These are phyloP conservation scores for Candida ortonii DNA, from an alignment of 805 yeast genomes.

Conservation along the genomic window DNA sequence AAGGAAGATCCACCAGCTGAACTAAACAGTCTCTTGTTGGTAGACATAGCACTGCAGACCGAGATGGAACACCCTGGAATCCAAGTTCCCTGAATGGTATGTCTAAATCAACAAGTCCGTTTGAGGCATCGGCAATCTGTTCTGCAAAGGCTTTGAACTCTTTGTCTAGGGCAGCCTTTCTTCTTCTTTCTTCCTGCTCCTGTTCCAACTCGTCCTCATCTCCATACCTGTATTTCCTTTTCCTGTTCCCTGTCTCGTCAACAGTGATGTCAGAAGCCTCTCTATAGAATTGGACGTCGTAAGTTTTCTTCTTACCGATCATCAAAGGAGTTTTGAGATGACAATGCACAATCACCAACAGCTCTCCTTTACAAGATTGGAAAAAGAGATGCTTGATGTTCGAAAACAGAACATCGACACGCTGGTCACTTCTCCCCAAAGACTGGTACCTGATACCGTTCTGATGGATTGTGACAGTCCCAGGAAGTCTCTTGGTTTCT, in stretches of 20 bases:
- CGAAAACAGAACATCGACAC: constrained; percentile 81
- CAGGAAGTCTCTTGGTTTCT: constrained; percentile 94
- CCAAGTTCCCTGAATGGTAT: constrained; percentile 95
- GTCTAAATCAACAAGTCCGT: constrained; percentile 83
- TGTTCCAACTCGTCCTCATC: constrained; percentile 98
- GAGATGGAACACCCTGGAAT: constrained; percentile 94
- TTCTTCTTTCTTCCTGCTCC: constrained; percentile 95
- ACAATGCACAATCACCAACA: constrained; percentile 87
- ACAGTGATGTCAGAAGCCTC: constrained; percentile 95
- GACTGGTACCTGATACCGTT: constrained; percentile 95
- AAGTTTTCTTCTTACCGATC: constrained; percentile 93
- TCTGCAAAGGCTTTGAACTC: constrained; percentile 90
- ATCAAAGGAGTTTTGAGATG: constrained; percentile 90
- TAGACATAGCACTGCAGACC: constrained; percentile 91
- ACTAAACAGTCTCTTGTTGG: constrained; percentile 97
- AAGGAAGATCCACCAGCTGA: constrained; percentile 93
- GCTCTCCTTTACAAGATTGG: constrained; percentile 94
- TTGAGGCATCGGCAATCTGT: constrained; percentile 82
- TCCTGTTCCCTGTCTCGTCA: constrained; percentile 95
- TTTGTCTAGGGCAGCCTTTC: constrained; percentile 85
- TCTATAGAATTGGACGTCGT: constrained; percentile 92
- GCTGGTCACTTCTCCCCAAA: constrained; percentile 77
- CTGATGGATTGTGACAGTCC: constrained; percentile 85
- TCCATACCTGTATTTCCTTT: constrained; percentile 83
- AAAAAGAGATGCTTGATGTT: constrained; percentile 92